Conservation (phyloP, 2,329 filamentous ascomycete species). For the Trichoderma semiorbis region DNA sequence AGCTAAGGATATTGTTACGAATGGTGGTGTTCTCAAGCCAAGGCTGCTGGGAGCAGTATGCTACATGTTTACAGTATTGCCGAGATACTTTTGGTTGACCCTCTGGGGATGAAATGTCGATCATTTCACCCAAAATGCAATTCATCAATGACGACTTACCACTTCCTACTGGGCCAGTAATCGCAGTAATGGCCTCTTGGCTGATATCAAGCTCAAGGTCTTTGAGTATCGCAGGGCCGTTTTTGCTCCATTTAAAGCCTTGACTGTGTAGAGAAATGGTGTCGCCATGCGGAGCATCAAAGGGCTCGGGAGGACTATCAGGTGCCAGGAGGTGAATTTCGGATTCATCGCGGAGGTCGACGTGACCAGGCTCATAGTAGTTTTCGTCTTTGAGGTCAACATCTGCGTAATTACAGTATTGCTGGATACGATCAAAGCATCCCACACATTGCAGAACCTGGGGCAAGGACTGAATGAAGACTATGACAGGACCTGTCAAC, state of each 20-base stretch:
- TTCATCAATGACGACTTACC: conserved; percentile 18
- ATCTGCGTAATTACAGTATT: conserved; percentile 21
- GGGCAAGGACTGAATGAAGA: conserved; percentile 25
- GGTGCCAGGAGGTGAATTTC: background rate
- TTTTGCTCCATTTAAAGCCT: conserved; percentile 6
- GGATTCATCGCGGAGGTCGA: background rate
- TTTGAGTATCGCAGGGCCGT: background rate
- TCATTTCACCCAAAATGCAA: conserved; percentile 13
- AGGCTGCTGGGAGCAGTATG: conserved; percentile 18
- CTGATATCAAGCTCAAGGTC: conserved; percentile 16
- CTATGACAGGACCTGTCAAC: conserved; percentile 22
- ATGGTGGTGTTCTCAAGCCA: conserved; percentile 20
- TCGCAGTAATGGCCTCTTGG: conserved; percentile 6
- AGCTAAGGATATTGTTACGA: conserved; percentile 18
- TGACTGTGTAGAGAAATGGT: background rate
- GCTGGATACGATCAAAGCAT: conserved; percentile 26
- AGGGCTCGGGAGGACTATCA: background rate
- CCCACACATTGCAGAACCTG: conserved; percentile 20
- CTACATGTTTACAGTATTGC: conserved; percentile 3
- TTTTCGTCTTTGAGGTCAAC: background rate
- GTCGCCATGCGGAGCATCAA: background rate
- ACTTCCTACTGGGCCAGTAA: conserved; percentile 19
- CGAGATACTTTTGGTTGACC: background rate
- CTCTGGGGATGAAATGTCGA: background rate
- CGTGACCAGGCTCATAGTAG: background rate